phyloP scores from a whole-genome alignment of 2,329 filamentous ascomycete genomes.

The Cladosporium sp. region DNA sequence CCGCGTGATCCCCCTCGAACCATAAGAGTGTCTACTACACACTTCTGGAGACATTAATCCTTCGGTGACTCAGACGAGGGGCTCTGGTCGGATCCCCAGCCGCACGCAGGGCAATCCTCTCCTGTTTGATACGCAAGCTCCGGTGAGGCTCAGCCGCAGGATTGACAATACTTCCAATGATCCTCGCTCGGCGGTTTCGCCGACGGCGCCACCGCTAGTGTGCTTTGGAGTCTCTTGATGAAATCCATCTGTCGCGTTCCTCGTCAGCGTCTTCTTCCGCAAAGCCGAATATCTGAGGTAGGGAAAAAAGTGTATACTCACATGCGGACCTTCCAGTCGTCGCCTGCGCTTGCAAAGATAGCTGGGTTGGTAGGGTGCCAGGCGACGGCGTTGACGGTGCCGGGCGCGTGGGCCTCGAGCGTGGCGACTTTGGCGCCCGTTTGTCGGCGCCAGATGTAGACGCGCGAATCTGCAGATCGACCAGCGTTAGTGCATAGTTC shows the following conservation, averaged over 20 bases:
- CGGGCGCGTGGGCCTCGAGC: conserved; percentile 65
- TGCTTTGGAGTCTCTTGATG: not conserved
- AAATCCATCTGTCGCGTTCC: not conserved
- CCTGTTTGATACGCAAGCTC: too few relatives aligned
- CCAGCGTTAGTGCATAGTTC: not conserved
- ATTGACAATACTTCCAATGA: too few relatives aligned
- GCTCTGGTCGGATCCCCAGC: too few relatives aligned
- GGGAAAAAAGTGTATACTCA: conserved; percentile 41
- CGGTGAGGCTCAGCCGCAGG: too few relatives aligned
- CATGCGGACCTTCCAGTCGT: conserved; percentile 81
- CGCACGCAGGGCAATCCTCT: too few relatives aligned
- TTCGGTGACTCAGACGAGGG: too few relatives aligned
- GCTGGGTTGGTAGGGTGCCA: conserved; percentile 82
- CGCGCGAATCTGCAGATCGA: conserved; percentile 49
- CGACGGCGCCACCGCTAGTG: not conserved
- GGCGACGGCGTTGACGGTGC: conserved; percentile 76
- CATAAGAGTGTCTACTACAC: too few relatives aligned
- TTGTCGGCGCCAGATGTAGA: conserved; percentile 88
- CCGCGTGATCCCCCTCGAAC: too few relatives aligned
- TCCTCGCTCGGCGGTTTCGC: too few relatives aligned
- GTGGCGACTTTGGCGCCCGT: conserved; percentile 70
- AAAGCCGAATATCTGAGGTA: not conserved
- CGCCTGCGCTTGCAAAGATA: conserved; percentile 86
- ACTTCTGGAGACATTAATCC: too few relatives aligned
- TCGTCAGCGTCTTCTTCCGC: not conserved